These are phyloP conservation scores for Xylariaceae sp. DNA, from an alignment of 2,329 filamentous ascomycete genomes.

Conservation along the genomic window DNA sequence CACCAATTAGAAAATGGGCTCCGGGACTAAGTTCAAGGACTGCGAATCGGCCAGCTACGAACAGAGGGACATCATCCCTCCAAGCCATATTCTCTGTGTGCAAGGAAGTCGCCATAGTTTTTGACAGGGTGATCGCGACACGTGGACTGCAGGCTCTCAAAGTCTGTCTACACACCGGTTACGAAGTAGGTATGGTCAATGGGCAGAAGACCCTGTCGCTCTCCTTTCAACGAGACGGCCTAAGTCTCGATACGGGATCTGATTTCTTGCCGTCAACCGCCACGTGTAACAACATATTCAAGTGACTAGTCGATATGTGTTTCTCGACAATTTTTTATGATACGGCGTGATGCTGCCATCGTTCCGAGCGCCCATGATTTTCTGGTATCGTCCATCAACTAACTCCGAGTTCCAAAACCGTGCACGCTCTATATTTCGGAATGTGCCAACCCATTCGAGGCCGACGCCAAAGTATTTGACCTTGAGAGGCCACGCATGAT, in stretches of 20 bases:
- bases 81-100: conserved; percentile 77
- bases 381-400: conserved; percentile 71
- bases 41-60: conserved; percentile 72
- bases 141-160: conserved; percentile 64
- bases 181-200: conserved; percentile 77
- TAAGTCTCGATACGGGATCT: conserved; percentile 54
- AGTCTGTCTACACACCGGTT: conserved; percentile 72
- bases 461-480: conserved; percentile 82
- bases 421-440: conserved; percentile 77
- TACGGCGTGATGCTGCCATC: conserved; percentile 79
- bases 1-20: conserved; percentile 76
- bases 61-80: conserved; percentile 74
- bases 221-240: conserved; percentile 42
- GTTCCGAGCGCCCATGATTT: conserved; percentile 70
- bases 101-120: conserved; percentile 70
- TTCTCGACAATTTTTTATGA: conserved; percentile 69
- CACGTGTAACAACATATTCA: conserved; percentile 65
- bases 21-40: conserved; percentile 73
- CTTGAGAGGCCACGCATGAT: conserved; percentile 66
- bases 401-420: conserved; percentile 79
- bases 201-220: conserved; percentile 59
- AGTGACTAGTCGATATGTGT: conserved; percentile 58
- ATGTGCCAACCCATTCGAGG: conserved; percentile 82
- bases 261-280: conserved; percentile 60
- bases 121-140: conserved; percentile 65